Base-by-base conservation (phyloP, 148 eudicot genomes). In the Polygonum maritimum region DNA sequence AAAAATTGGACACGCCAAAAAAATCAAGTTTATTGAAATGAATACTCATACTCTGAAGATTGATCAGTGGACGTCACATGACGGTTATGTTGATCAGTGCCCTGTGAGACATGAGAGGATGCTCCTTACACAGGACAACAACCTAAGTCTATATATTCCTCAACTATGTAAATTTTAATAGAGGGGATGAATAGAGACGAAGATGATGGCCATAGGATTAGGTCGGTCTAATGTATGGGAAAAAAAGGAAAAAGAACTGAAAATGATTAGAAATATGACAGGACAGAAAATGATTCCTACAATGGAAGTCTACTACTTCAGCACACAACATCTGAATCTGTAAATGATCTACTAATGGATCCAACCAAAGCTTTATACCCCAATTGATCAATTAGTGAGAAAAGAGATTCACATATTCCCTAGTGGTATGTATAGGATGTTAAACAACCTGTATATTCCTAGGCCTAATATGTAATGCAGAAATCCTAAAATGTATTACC, bases 241-340 rank as follows among this genome's bases (percentile, higher is more conserved):
- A 16, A n/a, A n/a, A n/a, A n/a, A n/a, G n/a, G n/a, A 58, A 58
- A 58, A 13, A 19, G 39, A 54, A 54, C 22, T n/a, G 69, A 65
- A 21, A 15, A 95, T 87, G 19, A 95, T 77, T 70, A 90, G 71
- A 79, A 87, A 86, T 67, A 90, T 74, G 77, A 89, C 70, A 31
- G 98, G 98, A 82, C 87, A 87, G 69, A 95, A 83, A 73, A 92
- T 57, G 79, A 85, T 74, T 77, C 97, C 98, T 95, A 92, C 80
- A 84, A 77, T 22, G 74, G 80, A 78, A 69, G 21, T 67, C 4
- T 65, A 18, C 76, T 11, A 33, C 19, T 0, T 40, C 18, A 54
- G 5, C 47, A 52, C 51, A 19, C 65, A 62, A 15, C 36, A 38
- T 39, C 57, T 38, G 15, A 60, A 60, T 8, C 36, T n/a, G 22